These are phyloP conservation scores for Backusella australiensis DNA, from an alignment of 192 early-diverging fungal genomes.

Conservation along the genomic window DNA sequence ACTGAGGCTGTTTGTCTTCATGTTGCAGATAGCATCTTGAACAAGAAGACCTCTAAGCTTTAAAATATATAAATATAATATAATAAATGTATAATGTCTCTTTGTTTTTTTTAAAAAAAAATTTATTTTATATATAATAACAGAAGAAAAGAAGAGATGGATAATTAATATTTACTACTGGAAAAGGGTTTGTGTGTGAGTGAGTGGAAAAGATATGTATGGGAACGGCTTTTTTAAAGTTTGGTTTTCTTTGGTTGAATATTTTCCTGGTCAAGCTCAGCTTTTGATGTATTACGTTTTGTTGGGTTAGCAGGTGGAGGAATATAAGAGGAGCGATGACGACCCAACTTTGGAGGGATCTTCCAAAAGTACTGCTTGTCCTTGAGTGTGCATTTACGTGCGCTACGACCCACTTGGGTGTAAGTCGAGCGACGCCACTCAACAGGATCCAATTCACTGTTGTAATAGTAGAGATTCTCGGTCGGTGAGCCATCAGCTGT, in stretches of 20 bases:
- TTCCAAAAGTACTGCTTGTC: conserved; percentile 56
- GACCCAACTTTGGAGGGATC: conserved; percentile 54
- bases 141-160: not conserved
- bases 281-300: not conserved
- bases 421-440: conserved; percentile 50
- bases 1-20: conserved; percentile 30
- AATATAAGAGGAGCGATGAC: conserved; percentile 40
- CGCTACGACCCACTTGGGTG: conserved; percentile 50
- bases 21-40: conserved; percentile 34
- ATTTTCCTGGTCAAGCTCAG: not conserved
- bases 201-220: not conserved
- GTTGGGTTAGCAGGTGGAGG: conserved; percentile 26
- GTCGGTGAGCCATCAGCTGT: conserved; percentile 53
- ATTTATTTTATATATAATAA: not conserved
- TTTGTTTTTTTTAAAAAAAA: not conserved
- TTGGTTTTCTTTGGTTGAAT: not conserved
- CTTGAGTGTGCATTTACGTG: conserved; percentile 53
- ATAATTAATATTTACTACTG: not conserved
- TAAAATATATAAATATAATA: not conserved
- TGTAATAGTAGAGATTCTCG: conserved; percentile 54
- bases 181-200: not conserved
- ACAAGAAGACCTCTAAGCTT: conserved; percentile 7
- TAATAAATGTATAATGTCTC: not conserved
- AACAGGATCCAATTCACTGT: conserved; percentile 49
- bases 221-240: not conserved